Evolutionary conservation across 1,139 yeast genomes (phyloP).

Genomic region (Yamadazyma membranifaciens): DNA sequence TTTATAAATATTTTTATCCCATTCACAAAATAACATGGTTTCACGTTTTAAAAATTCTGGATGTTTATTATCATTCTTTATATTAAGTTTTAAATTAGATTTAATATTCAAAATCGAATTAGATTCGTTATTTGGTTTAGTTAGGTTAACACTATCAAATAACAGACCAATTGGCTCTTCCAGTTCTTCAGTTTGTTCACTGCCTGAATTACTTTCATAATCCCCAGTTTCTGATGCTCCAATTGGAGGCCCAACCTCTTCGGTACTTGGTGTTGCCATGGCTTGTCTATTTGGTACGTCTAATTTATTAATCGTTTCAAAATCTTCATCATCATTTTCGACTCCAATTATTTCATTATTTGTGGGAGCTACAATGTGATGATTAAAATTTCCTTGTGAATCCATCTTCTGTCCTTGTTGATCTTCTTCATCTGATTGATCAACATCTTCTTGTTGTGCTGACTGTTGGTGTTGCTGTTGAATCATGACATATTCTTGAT

Average conservation of each 20-base stretch:
- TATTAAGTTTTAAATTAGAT: too few relatives aligned
- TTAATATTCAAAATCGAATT: too few relatives aligned
- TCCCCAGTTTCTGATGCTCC: constrained; percentile 8
- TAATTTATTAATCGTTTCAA: neutral
- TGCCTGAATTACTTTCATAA: constrained; percentile 6
- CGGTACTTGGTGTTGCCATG: constrained; percentile 7
- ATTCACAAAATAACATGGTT: constrained; percentile 68
- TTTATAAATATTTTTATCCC: constrained; percentile 52
- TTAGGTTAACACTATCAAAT: constrained; percentile 28
- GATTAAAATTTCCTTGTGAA: constrained; percentile 8
- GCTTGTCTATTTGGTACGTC: constrained; percentile 4
- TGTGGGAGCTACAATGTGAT: too few relatives aligned
- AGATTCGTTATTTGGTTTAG: constrained; percentile 6
- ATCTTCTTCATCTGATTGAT: constrained; percentile 1
- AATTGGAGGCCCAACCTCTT: constrained; percentile 3
- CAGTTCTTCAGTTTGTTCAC: constrained; percentile 8
- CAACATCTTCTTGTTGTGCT: constrained; percentile 8
- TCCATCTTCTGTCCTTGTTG: constrained; percentile 5
- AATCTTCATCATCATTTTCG: neutral
- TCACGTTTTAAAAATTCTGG: constrained; percentile 27
- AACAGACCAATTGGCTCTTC: constrained; percentile 25
- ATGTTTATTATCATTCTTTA: constrained; percentile 15
- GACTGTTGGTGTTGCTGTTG: neutral
- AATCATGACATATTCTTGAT: constrained; percentile 1
- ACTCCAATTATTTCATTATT: neutral